A percentile compares a stretch with the other conserved stretches of the same genome.
Evolutionary conservation across 192 early-diverging fungal species (phyloP).

Genomic region (Backusella macrospora): DNA sequence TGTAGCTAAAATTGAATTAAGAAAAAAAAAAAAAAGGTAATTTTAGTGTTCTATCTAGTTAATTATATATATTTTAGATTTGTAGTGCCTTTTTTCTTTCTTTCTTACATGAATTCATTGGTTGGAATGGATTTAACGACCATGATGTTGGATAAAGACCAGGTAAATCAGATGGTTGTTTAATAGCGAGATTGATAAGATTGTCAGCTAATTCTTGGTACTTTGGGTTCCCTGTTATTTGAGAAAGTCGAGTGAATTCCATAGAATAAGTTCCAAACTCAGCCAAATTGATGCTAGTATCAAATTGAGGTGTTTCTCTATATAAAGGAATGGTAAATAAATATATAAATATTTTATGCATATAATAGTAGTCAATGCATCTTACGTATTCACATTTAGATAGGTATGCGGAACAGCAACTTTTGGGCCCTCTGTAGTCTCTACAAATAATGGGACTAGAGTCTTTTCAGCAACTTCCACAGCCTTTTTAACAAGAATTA

Average conservation of each 20-base stretch:
- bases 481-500: conserved; percentile 66
- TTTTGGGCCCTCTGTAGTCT: conserved; percentile 30
- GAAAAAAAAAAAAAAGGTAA: not conserved
- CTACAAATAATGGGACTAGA: conserved; percentile 72
- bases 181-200: conserved; percentile 50
- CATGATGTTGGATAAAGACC: conserved; percentile 60
- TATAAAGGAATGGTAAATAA: not conserved
- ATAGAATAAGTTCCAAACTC: conserved; percentile 78
- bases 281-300: conserved; percentile 44
- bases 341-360: not conserved
- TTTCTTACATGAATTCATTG: not conserved
- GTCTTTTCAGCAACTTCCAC: conserved; percentile 61
- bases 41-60: not conserved
- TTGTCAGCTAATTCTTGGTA: conserved; percentile 61
- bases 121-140: conserved; percentile 37
- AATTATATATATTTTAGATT: not conserved
- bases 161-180: conserved; percentile 42
- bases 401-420: conserved; percentile 63
- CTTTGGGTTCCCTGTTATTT: conserved; percentile 65
- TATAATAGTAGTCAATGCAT: not conserved
- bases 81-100: too few species aligned
- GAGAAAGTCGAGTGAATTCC: conserved; percentile 79
- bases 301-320: conserved; percentile 25
- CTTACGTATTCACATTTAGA: conserved; percentile 53
- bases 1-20: conserved; percentile 13